Evolutionary conservation across 495 filamentous ascomycete species (phyloP).

Genomic region (Baudoinia panamericana): DNA sequence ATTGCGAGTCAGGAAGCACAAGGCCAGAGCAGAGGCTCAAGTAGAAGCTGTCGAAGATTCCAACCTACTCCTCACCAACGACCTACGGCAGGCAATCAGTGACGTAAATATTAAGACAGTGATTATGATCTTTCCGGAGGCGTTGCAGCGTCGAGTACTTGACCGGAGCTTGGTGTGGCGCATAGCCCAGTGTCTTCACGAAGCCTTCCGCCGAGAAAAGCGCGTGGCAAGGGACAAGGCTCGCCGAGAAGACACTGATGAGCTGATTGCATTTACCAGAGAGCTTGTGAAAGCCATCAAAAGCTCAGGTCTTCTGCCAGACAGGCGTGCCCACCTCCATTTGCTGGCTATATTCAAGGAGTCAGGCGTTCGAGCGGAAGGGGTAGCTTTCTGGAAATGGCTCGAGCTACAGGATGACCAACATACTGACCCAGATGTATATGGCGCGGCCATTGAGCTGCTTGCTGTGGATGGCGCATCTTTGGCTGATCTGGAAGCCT

Average conservation of each 20-base stretch:
- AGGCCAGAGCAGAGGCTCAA: background rate
- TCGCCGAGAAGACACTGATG: conserved; percentile 3
- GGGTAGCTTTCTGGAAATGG: conserved; percentile 36
- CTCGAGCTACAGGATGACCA: conserved; percentile 27
- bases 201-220: conserved; percentile 5
- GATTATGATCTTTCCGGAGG: conserved; percentile 3
- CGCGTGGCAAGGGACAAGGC: background rate
- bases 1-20: too few relatives aligned
- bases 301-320: conserved; percentile 24
- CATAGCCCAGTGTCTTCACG: conserved; percentile 14
- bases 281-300: conserved; percentile 28
- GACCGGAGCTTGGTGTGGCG: background rate
- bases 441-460: conserved; percentile 37
- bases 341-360: conserved; percentile 36
- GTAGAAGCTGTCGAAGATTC: background rate
- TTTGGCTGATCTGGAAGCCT: conserved; percentile 29
- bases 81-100: conserved; percentile 1
- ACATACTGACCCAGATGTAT: conserved; percentile 29
- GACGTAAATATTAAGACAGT: conserved; percentile 1
- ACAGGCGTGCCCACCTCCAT: conserved; percentile 32
- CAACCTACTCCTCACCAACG: background rate
- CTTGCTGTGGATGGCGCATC: conserved; percentile 31
- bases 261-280: conserved; percentile 19
- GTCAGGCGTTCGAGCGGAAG: conserved; percentile 26
- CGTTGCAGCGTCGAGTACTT: background rate